Percentiles rank a stretch among this genome's conserved stretches.
Evolutionary conservation across 192 early-diverging fungal species (phyloP).

Genomic region (Coemansia erecta): DNA sequence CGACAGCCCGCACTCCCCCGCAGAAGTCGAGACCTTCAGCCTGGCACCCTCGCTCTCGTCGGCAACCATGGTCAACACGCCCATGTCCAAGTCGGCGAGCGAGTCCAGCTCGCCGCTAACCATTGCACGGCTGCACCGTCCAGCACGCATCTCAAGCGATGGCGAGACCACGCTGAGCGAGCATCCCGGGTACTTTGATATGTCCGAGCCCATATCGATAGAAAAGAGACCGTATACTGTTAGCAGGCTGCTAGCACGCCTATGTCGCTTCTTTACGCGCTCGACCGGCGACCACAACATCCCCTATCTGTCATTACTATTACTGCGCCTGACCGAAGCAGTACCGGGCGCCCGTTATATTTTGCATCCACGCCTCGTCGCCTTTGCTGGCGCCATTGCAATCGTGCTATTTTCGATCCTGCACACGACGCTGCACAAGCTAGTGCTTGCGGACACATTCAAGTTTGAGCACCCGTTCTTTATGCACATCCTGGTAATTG

Average conservation of each 20-base stretch:
- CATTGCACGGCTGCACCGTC: neutral
- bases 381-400: too few species aligned
- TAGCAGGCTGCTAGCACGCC: neutral
- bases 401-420: neutral
- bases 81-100: neutral
- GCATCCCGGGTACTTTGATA: neutral
- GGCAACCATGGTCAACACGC: neutral
- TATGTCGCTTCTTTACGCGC: neutral
- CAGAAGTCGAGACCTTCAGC: neutral
- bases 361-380: neutral
- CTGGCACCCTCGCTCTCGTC: neutral
- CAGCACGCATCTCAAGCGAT: too few species aligned
- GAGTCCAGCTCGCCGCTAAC: neutral
- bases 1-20: too few species aligned
- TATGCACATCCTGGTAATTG: conserved; percentile 25
- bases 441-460: conserved; percentile 19
- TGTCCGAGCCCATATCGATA: too few species aligned
- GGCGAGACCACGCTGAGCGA: neutral
- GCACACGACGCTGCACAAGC: conserved; percentile 20
- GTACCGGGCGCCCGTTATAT: neutral
- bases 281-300: conserved; percentile 12
- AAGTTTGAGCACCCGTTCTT: conserved; percentile 22
- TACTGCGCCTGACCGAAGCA: conserved; percentile 8
- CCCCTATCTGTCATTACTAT: conserved; percentile 18
- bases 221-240: neutral